Evolutionary conservation across 2,329 filamentous ascomycete genomes (phyloP).

Genomic region (Penicillium sp.): DNA sequence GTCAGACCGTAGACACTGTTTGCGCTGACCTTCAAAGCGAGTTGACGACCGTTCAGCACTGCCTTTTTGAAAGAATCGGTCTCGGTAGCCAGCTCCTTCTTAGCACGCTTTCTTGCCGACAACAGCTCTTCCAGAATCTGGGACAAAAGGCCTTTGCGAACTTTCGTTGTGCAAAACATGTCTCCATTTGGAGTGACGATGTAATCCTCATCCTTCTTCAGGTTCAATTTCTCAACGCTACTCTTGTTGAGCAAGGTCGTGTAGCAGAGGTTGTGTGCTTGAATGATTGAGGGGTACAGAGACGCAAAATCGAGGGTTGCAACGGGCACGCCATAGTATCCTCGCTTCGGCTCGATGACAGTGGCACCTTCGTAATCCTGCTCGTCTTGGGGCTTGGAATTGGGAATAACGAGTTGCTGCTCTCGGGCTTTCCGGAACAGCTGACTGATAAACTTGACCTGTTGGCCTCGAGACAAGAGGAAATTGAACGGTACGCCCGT

Average conservation of each 20-base stretch:
- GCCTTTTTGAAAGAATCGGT: constrained; percentile 98
- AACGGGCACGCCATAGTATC: constrained; percentile 92
- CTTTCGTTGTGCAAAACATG: constrained; percentile 82
- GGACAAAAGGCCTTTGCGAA: constrained; percentile 85
- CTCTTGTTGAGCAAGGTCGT: constrained; percentile 83
- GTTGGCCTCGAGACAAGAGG: constrained; percentile 85
- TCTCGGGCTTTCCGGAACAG: constrained; percentile 92
- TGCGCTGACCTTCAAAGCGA: constrained; percentile 93
- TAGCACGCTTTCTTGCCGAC: constrained; percentile 88
- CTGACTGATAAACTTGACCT: constrained; percentile 97
- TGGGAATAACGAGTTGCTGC: constrained; percentile 90
- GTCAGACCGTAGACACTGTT: constrained; percentile 98
- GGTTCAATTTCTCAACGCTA: constrained; percentile 68
- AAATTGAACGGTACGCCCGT: constrained; percentile 98
- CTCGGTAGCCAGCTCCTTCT: constrained; percentile 81
- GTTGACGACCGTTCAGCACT: constrained; percentile 91
- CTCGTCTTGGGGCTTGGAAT: constrained; percentile 69
- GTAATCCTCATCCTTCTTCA: constrained; percentile 90
- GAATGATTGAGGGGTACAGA: constrained; percentile 97
- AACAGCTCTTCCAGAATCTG: constrained; percentile 96
- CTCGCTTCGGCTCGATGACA: constrained; percentile 90
- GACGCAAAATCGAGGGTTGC: constrained; percentile 98
- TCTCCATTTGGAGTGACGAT: constrained; percentile 95
- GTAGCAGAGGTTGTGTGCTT: constrained; percentile 97
- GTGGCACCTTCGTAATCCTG: constrained; percentile 98